Percentiles rank a stretch among this genome's conserved stretches.
These are phyloP conservation scores for Lactarius akahatsu DNA, from an alignment of 768 basidiomycete species.

Conservation along the genomic window DNA sequence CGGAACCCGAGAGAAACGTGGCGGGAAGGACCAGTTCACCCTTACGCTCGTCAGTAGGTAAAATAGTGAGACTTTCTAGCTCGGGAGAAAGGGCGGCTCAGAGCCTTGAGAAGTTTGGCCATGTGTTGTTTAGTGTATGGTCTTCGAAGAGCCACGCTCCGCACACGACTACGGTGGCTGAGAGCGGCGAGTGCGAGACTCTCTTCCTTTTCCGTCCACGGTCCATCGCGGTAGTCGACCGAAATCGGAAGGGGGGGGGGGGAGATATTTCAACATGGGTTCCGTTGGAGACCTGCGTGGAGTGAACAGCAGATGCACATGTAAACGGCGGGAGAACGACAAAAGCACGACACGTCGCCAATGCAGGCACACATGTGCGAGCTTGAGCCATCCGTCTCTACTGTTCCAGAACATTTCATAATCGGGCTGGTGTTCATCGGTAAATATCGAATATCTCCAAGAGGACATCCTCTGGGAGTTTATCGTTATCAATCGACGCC, in stretches of 20 bases:
- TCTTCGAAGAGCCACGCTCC: neutral
- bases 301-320: neutral
- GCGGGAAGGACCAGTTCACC: neutral
- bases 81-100: neutral
- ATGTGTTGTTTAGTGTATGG: no score
- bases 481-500: neutral
- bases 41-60: neutral
- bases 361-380: conserved; percentile 8
- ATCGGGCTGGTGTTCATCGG: neutral
- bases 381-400: neutral
- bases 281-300: neutral
- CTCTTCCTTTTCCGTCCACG: neutral
- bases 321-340: conserved; percentile 5
- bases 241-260: neutral
- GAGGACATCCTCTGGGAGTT: conserved; percentile 1
- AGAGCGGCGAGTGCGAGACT: neutral
- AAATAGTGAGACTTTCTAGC: neutral
- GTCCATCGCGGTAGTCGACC: neutral
- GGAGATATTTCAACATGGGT: neutral
- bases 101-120: neutral
- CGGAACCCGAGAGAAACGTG: neutral
- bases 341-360: conserved; percentile 14
- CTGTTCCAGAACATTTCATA: neutral
- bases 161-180: neutral
- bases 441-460: conserved; percentile 13